phyloP scores from a whole-genome alignment of 345 rosid species.

The Reutealis trisperma region DNA sequence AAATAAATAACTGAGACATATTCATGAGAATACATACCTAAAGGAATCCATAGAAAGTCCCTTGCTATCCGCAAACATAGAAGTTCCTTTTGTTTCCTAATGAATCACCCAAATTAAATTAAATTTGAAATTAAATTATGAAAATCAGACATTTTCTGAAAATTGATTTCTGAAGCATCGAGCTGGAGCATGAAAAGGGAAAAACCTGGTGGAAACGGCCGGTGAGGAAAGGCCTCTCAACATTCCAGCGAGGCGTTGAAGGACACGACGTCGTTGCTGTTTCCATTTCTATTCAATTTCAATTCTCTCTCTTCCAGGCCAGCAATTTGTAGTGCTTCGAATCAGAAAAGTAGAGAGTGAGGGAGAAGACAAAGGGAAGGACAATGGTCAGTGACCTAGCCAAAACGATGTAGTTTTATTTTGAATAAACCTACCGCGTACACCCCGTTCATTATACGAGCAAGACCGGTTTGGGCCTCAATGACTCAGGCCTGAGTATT shows the following conservation, averaged over 20 bases:
- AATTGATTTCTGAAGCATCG: background rate
- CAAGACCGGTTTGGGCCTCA: too few species aligned
- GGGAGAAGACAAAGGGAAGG: too few species aligned
- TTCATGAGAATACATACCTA: conserved; percentile 33
- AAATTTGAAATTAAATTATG: background rate
- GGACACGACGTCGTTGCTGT: conserved; percentile 47
- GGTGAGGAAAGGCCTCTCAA: conserved; percentile 86
- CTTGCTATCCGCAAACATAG: conserved; percentile 58
- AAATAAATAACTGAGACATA: background rate
- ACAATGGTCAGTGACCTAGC: too few species aligned
- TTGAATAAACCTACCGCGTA: too few species aligned
- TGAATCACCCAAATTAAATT: background rate
- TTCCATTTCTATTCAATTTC: conserved; percentile 32
- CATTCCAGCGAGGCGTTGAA: conserved; percentile 90
- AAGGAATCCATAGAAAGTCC: conserved; percentile 42
- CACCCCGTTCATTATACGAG: too few species aligned
- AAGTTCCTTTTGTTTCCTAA: conserved; percentile 63
- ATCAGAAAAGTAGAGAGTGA: too few species aligned
- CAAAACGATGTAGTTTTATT: too few species aligned
- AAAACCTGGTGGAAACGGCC: conserved; percentile 82
- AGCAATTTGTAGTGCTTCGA: background rate
- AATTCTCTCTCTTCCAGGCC: background rate
- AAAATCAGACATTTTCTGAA: background rate
- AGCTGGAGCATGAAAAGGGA: background rate
- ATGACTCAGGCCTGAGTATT: too few species aligned